Conservation (phyloP, 495 filamentous ascomycete genomes). For the Pyrenula massariospora region DNA sequence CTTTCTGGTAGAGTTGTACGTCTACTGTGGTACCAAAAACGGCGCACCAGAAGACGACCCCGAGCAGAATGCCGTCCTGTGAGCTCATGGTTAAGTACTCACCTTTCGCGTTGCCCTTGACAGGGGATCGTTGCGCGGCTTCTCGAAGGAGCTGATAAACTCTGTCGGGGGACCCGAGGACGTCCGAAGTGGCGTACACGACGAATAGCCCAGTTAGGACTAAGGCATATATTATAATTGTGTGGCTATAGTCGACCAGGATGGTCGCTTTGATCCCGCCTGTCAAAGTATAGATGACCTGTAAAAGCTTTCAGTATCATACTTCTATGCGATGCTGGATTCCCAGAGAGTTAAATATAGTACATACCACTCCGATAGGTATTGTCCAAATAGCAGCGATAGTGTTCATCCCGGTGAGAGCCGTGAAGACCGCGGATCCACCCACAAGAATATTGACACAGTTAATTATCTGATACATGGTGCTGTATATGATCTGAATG, state of each 20-base stretch:
- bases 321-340: background rate
- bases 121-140: constrained; percentile 26
- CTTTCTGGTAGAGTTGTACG: constrained; percentile 32
- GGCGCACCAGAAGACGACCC: constrained; percentile 28
- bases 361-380: constrained; percentile 24
- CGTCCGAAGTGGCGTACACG: constrained; percentile 26
- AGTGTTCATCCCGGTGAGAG: constrained; percentile 33
- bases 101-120: constrained; percentile 32
- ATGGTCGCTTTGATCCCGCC: constrained; percentile 39
- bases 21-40: constrained; percentile 34
- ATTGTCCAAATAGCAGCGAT: constrained; percentile 31
- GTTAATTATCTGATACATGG: constrained; percentile 29
- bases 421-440: constrained; percentile 23
- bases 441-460: constrained; percentile 33
- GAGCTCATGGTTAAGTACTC: constrained; percentile 39
- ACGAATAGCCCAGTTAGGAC: constrained; percentile 35
- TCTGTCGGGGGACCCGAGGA: constrained; percentile 27
- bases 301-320: background rate
- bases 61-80: constrained; percentile 30
- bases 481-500: constrained; percentile 31
- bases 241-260: constrained; percentile 31
- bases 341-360: background rate
- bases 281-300: constrained; percentile 26
- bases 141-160: constrained; percentile 34
- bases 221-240: constrained; percentile 25